A percentile compares a stretch with the other conserved stretches of the same genome.
phyloP scores from a whole-genome alignment of 2,329 filamentous ascomycete species.

The Colletotrichum simmondsii region DNA sequence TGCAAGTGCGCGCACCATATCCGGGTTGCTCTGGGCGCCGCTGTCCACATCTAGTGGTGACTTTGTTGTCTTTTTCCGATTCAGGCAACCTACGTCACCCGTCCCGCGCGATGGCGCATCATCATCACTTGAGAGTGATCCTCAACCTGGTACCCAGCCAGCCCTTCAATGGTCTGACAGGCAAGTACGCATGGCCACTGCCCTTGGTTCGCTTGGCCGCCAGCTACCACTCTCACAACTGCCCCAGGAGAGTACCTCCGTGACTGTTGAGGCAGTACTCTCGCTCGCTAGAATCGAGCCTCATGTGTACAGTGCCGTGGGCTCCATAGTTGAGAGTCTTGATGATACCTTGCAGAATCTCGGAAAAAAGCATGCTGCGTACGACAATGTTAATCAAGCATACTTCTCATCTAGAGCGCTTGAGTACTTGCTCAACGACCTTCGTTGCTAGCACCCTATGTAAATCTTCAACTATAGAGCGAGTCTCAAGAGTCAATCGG shows the following conservation, averaged over 20 bases:
- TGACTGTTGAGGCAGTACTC: background rate
- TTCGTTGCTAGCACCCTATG: background rate
- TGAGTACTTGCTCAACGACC: background rate
- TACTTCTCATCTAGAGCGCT: background rate
- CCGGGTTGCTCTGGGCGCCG: background rate
- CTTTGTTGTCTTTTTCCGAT: background rate
- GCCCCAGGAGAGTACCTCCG: background rate
- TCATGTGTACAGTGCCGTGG: background rate
- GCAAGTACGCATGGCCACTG: background rate
- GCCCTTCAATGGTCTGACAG: background rate
- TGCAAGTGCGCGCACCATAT: background rate
- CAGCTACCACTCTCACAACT: background rate
- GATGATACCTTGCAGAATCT: background rate
- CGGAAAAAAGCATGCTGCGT: background rate
- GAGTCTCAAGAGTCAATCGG: too few relatives aligned
- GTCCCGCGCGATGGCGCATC: too few relatives aligned
- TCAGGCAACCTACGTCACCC: background rate
- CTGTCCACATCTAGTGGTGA: background rate
- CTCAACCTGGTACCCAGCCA: too few relatives aligned
- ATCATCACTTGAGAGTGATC: too few relatives aligned
- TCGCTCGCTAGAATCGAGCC: background rate
- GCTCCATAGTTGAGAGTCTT: background rate
- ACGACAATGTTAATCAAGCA: background rate
- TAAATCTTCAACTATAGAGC: too few relatives aligned
- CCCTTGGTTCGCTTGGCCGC: background rate